Evolutionary conservation across 495 filamentous ascomycete species (phyloP).

Genomic region (Echria macrotheca): DNA sequence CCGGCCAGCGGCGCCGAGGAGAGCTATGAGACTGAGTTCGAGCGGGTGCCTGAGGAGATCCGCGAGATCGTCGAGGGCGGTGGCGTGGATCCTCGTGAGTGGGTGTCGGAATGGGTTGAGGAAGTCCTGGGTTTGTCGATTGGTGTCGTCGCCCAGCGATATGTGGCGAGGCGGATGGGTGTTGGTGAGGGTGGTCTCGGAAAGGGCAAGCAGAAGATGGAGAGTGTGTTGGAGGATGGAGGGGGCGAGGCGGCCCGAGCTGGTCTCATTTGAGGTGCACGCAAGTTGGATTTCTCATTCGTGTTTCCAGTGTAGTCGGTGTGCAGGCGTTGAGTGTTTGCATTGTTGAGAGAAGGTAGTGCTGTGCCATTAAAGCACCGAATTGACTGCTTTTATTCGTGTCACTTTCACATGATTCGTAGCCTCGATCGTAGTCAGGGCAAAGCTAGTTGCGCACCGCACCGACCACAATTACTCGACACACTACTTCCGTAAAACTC

Average conservation of each 20-base stretch:
- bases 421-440: too few species aligned
- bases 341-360: too few species aligned
- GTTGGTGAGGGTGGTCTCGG: conserved; percentile 82
- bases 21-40: conserved; percentile 19
- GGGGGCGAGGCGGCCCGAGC: conserved; percentile 81
- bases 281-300: too few species aligned
- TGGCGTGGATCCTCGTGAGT: conserved; percentile 91
- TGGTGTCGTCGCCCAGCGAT: conserved; percentile 88
- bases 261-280: conserved; percentile 39
- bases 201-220: conserved; percentile 72
- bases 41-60: conserved; percentile 71
- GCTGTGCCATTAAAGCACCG: too few species aligned
- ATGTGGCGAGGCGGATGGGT: conserved; percentile 92
- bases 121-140: conserved; percentile 74
- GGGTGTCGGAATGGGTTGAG: conserved; percentile 96
- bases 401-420: too few species aligned
- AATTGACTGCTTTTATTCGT: too few species aligned
- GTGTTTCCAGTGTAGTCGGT: too few species aligned
- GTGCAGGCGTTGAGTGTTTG: too few species aligned
- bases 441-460: too few species aligned
- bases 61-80: conserved; percentile 80
- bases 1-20: conserved; percentile 37
- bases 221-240: conserved; percentile 62
- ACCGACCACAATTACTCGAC: too few species aligned
- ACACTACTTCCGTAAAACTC: too few species aligned